Conservation (phyloP, 2,329 filamentous ascomycete genomes). For the Paecilomyces dactylethromorphus region DNA sequence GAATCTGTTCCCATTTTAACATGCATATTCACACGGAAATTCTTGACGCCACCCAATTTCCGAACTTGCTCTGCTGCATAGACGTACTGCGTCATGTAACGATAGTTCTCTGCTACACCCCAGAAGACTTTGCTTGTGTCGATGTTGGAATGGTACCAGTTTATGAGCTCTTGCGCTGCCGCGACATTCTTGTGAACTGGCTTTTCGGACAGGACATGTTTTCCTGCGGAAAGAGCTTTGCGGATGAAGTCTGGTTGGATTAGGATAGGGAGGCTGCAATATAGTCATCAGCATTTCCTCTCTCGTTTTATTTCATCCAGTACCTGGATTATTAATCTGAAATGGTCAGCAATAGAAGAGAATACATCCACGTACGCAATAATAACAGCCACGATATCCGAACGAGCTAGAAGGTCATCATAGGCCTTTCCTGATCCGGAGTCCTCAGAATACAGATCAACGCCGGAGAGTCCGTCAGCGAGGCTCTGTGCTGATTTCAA, state of each 20-base stretch:
- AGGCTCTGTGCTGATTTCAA: conserved; percentile 46
- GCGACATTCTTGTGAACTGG: conserved; percentile 51
- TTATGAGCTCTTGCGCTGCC: conserved; percentile 44
- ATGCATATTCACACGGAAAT: conserved; percentile 45
- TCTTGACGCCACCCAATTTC: conserved; percentile 42
- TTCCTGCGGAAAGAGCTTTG: conserved; percentile 43
- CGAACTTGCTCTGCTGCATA: conserved; percentile 41
- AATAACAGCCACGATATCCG: conserved; percentile 46
- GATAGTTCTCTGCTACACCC: conserved; percentile 53
- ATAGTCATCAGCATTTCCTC: not conserved
- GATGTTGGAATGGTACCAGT: conserved; percentile 44
- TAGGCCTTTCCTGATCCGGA: conserved; percentile 38
- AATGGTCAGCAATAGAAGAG: not conserved
- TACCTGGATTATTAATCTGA: no score
- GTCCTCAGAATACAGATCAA: conserved; percentile 54
- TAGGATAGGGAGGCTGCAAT: conserved; percentile 44
- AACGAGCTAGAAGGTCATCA: conserved; percentile 40
- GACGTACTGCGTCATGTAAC: conserved; percentile 44
- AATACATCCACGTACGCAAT: conserved; percentile 37
- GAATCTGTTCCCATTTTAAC: conserved; percentile 39
- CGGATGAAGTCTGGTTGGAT: conserved; percentile 47
- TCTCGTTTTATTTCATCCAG: not conserved
- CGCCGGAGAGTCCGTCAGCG: conserved; percentile 19
- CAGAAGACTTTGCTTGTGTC: conserved; percentile 34
- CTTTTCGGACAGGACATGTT: conserved; percentile 53